A percentile compares a stretch with the other conserved stretches of the same genome.
Evolutionary conservation across 2,329 filamentous ascomycete species (phyloP).

Genomic region (Grosmannia clavigera): DNA sequence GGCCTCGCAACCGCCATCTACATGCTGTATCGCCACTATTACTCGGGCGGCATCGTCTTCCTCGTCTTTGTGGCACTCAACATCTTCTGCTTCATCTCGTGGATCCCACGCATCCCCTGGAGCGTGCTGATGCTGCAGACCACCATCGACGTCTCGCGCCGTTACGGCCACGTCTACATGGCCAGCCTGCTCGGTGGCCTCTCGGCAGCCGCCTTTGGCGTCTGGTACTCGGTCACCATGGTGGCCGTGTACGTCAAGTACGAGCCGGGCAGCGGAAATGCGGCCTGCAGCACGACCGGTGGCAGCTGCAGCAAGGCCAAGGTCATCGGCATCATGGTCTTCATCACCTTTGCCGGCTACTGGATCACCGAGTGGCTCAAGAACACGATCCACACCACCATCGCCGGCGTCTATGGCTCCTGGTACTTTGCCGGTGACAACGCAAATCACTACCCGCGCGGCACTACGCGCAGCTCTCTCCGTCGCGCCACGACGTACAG

Average conservation of each 20-base stretch:
- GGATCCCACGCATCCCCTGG: constrained; percentile 86
- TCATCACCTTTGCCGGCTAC: constrained; percentile 83
- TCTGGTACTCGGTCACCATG: constrained; percentile 77
- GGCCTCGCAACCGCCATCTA: constrained; percentile 79
- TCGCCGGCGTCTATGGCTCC: constrained; percentile 78
- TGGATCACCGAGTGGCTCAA: constrained; percentile 93
- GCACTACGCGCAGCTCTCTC: constrained; percentile 72
- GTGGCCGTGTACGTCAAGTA: constrained; percentile 80
- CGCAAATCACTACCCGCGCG: constrained; percentile 52
- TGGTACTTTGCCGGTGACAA: constrained; percentile 70
- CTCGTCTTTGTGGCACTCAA: constrained; percentile 71
- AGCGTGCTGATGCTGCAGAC: constrained; percentile 82
- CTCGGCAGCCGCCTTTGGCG: constrained; percentile 60
- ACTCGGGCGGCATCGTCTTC: constrained; percentile 77
- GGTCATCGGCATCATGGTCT: constrained; percentile 74
- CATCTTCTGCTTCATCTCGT: constrained; percentile 72
- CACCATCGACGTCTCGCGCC: constrained; percentile 71
- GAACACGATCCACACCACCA: constrained; percentile 79
- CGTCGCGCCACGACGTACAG: constrained; percentile 76
- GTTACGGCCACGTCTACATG: constrained; percentile 73
- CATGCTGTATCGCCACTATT: constrained; percentile 67
- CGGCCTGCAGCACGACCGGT: constrained; percentile 36
- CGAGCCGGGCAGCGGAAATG: constrained; percentile 46
- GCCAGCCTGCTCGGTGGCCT: constrained; percentile 78
- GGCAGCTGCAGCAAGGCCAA: constrained; percentile 61